Percentiles rank a stretch among this genome's conserved stretches.
Evolutionary conservation across 2,329 filamentous ascomycete species (phyloP).

Genomic region (Colletotrichum phormii): DNA sequence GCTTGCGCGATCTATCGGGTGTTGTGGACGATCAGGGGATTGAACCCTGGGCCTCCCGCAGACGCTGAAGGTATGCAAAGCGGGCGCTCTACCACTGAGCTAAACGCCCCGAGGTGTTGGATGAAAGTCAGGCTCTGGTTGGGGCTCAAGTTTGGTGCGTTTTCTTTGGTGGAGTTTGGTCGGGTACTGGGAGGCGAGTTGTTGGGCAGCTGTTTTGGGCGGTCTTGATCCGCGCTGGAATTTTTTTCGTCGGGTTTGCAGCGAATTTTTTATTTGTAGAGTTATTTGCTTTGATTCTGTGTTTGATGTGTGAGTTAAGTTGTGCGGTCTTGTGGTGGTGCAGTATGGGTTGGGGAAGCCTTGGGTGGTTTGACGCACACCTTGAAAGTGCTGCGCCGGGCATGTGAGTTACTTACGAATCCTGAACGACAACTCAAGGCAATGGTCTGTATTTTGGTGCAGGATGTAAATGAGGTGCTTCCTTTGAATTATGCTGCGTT

Average conservation of each 20-base stretch:
- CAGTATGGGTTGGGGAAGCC: not conserved
- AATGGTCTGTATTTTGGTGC: too few relatives aligned
- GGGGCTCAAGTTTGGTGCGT: rapidly evolving
- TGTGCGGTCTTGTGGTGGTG: not conserved
- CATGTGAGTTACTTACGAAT: not conserved
- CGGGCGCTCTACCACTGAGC: slow-evolving; percentile 15
- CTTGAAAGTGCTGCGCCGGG: not conserved
- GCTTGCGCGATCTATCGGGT: not conserved
- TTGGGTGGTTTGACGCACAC: not conserved
- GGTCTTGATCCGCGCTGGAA: not conserved
- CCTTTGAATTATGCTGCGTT: too few relatives aligned
- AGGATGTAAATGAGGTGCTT: too few relatives aligned
- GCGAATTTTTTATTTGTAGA: too few relatives aligned
- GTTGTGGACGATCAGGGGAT: slow-evolving; percentile 12
- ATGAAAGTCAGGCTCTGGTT: rapidly evolving
- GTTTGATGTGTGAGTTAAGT: too few relatives aligned
- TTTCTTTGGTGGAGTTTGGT: not conserved
- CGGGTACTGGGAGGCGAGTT: not conserved
- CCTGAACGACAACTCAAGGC: too few relatives aligned
- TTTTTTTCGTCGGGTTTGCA: too few relatives aligned
- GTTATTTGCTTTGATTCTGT: too few relatives aligned
- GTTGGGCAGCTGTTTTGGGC: not conserved
- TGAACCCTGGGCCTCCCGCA: slow-evolving; percentile 18
- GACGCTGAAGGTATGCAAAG: slow-evolving; percentile 5
- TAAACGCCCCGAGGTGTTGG: not conserved